Conservation (phyloP, 352 stramenopile genomes). For the Bremia lactucae region DNA sequence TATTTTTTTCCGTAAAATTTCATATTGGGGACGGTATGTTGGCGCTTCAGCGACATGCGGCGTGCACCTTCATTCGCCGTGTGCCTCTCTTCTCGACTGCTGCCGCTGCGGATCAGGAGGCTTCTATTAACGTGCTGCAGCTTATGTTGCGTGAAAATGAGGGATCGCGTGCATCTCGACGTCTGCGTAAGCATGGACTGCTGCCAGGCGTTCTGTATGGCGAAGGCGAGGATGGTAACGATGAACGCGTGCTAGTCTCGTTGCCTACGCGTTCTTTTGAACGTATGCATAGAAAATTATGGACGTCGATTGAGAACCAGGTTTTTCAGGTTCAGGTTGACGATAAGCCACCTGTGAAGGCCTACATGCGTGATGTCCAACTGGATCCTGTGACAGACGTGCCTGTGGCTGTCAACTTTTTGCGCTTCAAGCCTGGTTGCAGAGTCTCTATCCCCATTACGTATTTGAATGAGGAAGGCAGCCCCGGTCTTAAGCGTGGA, state of each 20-base stretch:
- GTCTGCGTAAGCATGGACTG: conserved; percentile 70
- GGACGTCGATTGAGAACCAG: conserved; percentile 81
- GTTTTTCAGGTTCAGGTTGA: conserved; percentile 76
- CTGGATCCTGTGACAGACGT: conserved; percentile 76
- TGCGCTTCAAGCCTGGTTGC: conserved; percentile 86
- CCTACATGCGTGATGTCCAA: conserved; percentile 81
- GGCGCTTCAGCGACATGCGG: conserved; percentile 34
- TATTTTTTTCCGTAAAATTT: too few relatives aligned
- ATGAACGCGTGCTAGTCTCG: conserved; percentile 65
- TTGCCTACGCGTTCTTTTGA: conserved; percentile 69
- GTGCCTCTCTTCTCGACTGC: conserved; percentile 41
- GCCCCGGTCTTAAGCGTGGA: conserved; percentile 89
- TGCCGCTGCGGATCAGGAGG: conserved; percentile 22
- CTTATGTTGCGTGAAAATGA: conserved; percentile 52
- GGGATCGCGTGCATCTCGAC: conserved; percentile 65
- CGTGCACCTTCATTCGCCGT: conserved; percentile 21
- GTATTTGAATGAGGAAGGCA: conserved; percentile 90
- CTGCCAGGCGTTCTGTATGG: conserved; percentile 80
- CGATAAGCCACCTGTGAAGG: conserved; percentile 54
- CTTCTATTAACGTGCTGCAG: conserved; percentile 30
- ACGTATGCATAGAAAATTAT: conserved; percentile 76
- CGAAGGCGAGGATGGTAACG: conserved; percentile 53
- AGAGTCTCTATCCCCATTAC: conserved; percentile 87
- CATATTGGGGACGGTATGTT: conserved; percentile 27
- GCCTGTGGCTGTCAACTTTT: conserved; percentile 85